phyloP scores from a whole-genome alignment of 352 stramenopile species.

The Phytophthora vignae region DNA sequence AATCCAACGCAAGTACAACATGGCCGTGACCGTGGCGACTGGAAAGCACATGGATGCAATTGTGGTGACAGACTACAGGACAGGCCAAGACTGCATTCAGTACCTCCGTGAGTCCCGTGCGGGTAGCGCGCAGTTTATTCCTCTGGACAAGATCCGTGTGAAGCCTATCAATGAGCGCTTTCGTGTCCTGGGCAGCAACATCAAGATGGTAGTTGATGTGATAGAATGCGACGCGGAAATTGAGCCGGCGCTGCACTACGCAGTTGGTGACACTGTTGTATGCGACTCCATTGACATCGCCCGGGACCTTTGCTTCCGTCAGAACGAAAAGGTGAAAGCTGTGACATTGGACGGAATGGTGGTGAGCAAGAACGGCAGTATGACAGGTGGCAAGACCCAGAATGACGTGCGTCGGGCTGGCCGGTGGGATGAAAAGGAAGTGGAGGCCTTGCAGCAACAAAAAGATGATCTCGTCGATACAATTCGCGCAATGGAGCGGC shows the following conservation, averaged over 20 bases:
- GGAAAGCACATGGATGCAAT: conserved; percentile 98
- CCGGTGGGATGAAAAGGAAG: conserved; percentile 94
- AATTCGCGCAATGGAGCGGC: conserved; percentile 66
- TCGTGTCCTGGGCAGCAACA: conserved; percentile 90
- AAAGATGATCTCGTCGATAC: conserved; percentile 87
- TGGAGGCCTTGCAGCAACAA: conserved; percentile 84
- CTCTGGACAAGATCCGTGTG: conserved; percentile 94
- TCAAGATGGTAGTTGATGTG: conserved; percentile 96
- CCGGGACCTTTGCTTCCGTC: conserved; percentile 81
- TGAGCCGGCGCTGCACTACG: conserved; percentile 95
- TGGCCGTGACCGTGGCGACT: conserved; percentile 97
- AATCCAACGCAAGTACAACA: conserved; percentile 96
- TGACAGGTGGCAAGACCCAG: conserved; percentile 95
- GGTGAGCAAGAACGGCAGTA: conserved; percentile 98
- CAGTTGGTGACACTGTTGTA: conserved; percentile 96
- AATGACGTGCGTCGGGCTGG: conserved; percentile 86
- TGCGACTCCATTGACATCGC: conserved; percentile 96
- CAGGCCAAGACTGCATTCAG: conserved; percentile 86
- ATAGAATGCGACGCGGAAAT: conserved; percentile 95
- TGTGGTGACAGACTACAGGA: conserved; percentile 84
- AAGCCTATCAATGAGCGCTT: conserved; percentile 95
- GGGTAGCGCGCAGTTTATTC: conserved; percentile 96
- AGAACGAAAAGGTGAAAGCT: conserved; percentile 89
- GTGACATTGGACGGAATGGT: conserved; percentile 96
- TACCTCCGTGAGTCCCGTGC: conserved; percentile 97